These are phyloP conservation scores for Davidsoniella eucalypti DNA, from an alignment of 2,329 filamentous ascomycete genomes.

Conservation along the genomic window DNA sequence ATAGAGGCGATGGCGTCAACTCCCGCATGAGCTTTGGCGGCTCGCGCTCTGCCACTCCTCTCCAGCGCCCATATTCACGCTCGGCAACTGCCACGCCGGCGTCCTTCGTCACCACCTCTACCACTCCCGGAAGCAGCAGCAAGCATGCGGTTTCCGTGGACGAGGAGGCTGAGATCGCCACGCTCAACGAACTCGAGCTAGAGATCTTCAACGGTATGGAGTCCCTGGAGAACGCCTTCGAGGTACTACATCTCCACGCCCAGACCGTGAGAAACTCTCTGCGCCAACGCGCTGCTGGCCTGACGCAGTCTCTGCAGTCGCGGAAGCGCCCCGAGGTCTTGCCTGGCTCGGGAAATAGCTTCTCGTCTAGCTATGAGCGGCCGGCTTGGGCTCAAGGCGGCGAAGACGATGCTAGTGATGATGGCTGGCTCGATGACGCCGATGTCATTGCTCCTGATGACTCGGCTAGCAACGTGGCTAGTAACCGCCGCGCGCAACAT, in stretches of 20 bases:
- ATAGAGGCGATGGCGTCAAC: constrained; percentile 15
- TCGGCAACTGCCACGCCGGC: constrained; percentile 42
- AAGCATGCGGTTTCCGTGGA: constrained; percentile 64
- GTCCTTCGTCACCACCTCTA: constrained; percentile 42
- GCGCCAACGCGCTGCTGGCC: constrained; percentile 64
- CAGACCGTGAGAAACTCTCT: constrained; percentile 64
- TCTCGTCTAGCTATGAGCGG: constrained; percentile 27
- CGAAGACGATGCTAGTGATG: constrained; percentile 34
- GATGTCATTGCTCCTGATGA: constrained; percentile 58
- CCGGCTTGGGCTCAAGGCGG: constrained; percentile 27
- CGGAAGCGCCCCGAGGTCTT: constrained; percentile 41
- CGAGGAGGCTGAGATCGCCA: constrained; percentile 83
- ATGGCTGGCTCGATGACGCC: constrained; percentile 38
- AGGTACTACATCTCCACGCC: constrained; percentile 72
- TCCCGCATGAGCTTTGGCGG: constrained; percentile 12
- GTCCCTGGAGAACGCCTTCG: constrained; percentile 81
- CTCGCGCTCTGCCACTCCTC: constrained; percentile 25
- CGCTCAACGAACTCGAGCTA: constrained; percentile 77
- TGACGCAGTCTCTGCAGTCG: constrained; percentile 47
- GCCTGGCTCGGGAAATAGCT: constrained; percentile 30
- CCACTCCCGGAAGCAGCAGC: constrained; percentile 24
- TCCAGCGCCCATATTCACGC: constrained; percentile 32
- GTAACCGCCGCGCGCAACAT: constrained; percentile 47
- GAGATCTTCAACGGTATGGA: constrained; percentile 94
- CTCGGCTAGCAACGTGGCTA: constrained; percentile 65